phyloP scores from a whole-genome alignment of 495 filamentous ascomycete species.

The Aspergillus bertholletiae region DNA sequence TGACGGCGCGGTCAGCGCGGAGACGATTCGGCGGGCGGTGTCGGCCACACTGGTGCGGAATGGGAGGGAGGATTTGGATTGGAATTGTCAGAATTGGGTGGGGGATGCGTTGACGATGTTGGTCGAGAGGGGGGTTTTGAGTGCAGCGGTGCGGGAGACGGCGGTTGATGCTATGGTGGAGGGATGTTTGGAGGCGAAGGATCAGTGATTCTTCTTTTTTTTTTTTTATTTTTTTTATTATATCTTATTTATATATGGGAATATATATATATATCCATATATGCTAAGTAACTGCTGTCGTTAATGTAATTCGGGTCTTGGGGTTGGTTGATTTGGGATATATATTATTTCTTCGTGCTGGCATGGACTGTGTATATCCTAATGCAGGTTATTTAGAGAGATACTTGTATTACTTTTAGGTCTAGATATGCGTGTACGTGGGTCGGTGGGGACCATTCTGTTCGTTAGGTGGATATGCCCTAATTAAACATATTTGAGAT shows the following conservation, averaged over 20 bases:
- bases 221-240: not conserved
- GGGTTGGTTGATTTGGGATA: too few species aligned
- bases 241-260: too few species aligned
- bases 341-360: too few species aligned
- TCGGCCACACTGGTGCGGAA: slow-evolving; percentile 22
- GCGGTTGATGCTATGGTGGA: slow-evolving; percentile 28
- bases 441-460: too few species aligned
- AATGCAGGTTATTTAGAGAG: too few species aligned
- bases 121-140: slow-evolving; percentile 22
- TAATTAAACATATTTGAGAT: not conserved
- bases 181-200: slow-evolving; percentile 25
- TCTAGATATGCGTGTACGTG: too few species aligned
- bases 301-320: too few species aligned
- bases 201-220: slow-evolving; percentile 9
- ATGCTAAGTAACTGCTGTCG: too few species aligned
- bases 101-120: slow-evolving; percentile 25
- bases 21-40: slow-evolving; percentile 18
- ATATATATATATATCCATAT: too few species aligned
- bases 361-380: too few species aligned
- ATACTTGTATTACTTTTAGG: too few species aligned
- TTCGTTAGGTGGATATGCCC: too few species aligned
- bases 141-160: slow-evolving; percentile 7
- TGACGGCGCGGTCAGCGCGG: slow-evolving; percentile 14
- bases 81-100: slow-evolving; percentile 36
- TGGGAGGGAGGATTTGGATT: slow-evolving; percentile 21